phyloP scores from a whole-genome alignment of 306 rosid species.

The Comarum palustre region DNA sequence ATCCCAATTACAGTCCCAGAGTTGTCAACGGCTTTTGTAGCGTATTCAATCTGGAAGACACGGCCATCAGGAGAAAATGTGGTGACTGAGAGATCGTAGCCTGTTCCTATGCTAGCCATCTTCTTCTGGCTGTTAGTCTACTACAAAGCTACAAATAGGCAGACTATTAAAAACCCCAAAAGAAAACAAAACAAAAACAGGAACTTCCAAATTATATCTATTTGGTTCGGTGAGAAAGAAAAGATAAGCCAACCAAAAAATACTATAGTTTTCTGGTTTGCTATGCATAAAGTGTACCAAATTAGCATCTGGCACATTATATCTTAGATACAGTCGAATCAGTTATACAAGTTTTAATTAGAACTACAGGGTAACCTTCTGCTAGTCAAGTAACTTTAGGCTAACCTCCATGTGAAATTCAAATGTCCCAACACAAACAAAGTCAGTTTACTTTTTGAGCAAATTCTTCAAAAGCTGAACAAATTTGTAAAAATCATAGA shows the following conservation, averaged over 20 bases:
- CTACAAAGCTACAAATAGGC: neutral
- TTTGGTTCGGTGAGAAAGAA: neutral
- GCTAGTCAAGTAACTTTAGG: neutral
- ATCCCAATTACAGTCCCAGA: conserved; percentile 98
- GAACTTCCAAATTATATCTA: neutral
- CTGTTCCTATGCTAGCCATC: conserved; percentile 98
- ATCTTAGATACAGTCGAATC: neutral
- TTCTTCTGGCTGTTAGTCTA: conserved; percentile 12
- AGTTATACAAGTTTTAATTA: neutral
- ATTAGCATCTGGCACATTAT: neutral
- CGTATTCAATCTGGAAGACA: conserved; percentile 97
- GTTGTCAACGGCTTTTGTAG: conserved; percentile 97
- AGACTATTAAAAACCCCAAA: neutral
- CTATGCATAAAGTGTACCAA: neutral
- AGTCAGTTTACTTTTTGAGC: neutral
- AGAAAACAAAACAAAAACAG: neutral
- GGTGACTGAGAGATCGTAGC: conserved; percentile 96
- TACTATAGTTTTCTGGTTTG: neutral
- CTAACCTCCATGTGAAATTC: neutral
- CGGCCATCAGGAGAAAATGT: conserved; percentile 99
- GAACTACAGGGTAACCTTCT: neutral
- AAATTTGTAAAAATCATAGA: neutral
- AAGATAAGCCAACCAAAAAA: neutral
- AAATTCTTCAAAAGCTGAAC: neutral
- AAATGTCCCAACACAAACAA: neutral